Conservation (phyloP, 2,329 filamentous ascomycete species). For the Ascochyta fabae region DNA sequence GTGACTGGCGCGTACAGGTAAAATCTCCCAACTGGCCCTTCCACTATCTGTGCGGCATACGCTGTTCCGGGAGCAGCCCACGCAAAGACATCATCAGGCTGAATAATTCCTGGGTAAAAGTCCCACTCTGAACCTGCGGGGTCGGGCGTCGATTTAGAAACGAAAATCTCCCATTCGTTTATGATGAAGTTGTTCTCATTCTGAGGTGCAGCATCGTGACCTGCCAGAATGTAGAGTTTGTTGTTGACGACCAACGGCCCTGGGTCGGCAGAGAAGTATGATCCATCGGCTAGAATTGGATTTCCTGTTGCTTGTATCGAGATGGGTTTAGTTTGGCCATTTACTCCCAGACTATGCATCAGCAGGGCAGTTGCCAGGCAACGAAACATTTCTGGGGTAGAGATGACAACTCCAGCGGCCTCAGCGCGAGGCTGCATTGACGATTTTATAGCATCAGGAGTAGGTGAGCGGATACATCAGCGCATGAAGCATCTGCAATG, state of each 20-base stretch:
- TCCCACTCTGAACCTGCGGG: neutral
- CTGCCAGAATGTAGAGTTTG: neutral
- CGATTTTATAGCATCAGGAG: too few relatives aligned
- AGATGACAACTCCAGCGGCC: too few relatives aligned
- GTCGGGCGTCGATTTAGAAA: neutral
- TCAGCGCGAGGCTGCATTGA: too few relatives aligned
- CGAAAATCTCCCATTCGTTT: neutral
- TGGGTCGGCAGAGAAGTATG: neutral
- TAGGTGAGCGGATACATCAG: too few relatives aligned
- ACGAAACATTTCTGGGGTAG: too few relatives aligned
- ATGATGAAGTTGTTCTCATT: neutral
- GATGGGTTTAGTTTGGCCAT: neutral
- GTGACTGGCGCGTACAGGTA: conserved; percentile 50
- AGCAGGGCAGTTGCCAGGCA: too few relatives aligned
- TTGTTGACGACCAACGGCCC: neutral
- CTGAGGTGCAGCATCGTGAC: neutral
- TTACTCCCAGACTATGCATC: neutral
- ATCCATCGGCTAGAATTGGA: neutral
- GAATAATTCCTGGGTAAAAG: neutral
- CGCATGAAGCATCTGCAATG: neutral
- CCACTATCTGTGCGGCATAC: neutral
- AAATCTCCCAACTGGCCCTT: conserved; percentile 12
- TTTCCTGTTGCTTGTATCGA: neutral
- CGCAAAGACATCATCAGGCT: neutral
- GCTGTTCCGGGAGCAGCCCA: neutral